Percentiles rank a stretch among this genome's conserved stretches.
phyloP scores from a whole-genome alignment of 768 basidiomycete genomes.

The Amanita brunnescens region DNA sequence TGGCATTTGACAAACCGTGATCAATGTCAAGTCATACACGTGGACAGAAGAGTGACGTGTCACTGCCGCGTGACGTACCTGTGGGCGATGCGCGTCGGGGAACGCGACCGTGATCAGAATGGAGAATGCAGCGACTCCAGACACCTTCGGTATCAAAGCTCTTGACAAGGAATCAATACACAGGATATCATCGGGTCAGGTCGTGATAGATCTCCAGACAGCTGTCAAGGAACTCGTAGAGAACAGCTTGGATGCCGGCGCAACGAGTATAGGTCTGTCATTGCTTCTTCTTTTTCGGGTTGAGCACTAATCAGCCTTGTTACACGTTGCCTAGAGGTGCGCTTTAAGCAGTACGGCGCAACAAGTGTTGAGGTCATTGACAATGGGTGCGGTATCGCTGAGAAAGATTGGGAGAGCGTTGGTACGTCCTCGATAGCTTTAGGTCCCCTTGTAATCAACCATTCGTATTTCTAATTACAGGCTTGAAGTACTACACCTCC shows the following conservation, averaged over 20 bases:
- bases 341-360: conserved; percentile 83
- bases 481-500: conserved; percentile 88
- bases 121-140: neutral
- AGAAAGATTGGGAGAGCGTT: conserved; percentile 67
- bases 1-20: too few relatives aligned
- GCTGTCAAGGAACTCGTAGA: conserved; percentile 96
- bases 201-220: conserved; percentile 87
- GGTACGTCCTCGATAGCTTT: conserved; percentile 37
- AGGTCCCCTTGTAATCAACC: neutral
- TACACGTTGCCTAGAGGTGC: conserved; percentile 50
- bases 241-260: conserved; percentile 91
- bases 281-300: neutral
- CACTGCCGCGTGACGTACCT: too few relatives aligned
- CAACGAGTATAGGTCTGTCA: conserved; percentile 70
- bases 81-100: too few relatives aligned
- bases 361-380: conserved; percentile 82
- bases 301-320: neutral
- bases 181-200: conserved; percentile 89
- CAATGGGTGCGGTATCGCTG: conserved; percentile 82
- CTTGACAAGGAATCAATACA: conserved; percentile 80
- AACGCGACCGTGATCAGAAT: conserved; percentile 31
- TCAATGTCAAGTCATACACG: too few relatives aligned
- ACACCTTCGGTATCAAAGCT: conserved; percentile 29
- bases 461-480: conserved; percentile 29
- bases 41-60: too few relatives aligned